A percentile compares a stretch with the other conserved stretches of the same genome.
Evolutionary conservation across 768 basidiomycete genomes (phyloP).

Genomic region (Russula sp.): DNA sequence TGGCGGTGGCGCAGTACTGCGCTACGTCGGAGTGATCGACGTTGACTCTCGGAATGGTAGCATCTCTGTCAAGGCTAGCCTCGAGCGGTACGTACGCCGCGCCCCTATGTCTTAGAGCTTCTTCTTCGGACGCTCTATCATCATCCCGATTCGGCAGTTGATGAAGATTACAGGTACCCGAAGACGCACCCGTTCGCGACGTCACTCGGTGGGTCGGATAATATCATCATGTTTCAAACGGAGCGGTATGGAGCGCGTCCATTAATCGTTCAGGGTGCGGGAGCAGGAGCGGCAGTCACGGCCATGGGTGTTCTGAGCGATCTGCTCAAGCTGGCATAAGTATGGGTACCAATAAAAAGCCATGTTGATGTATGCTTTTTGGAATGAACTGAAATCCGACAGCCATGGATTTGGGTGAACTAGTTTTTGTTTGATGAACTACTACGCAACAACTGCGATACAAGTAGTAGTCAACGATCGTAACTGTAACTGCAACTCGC

Average conservation of each 20-base stretch:
- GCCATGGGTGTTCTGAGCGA: conserved; percentile 97
- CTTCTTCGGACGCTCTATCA: not conserved
- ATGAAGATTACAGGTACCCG: conserved; percentile 63
- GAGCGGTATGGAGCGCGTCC: conserved; percentile 86
- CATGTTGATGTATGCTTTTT: not conserved
- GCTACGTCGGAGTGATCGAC: conserved; percentile 95
- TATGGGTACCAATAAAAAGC: no score
- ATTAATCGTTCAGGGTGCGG: conserved; percentile 91
- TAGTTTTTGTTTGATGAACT: conserved; percentile 10
- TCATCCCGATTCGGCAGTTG: not conserved
- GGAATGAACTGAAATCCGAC: not conserved
- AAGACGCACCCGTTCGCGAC: conserved; percentile 91
- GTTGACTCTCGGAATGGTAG: conserved; percentile 61
- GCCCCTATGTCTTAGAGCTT: conserved; percentile 34
- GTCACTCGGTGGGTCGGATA: conserved; percentile 93
- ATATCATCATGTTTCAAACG: conserved; percentile 97
- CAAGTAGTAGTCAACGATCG: conserved; percentile 18
- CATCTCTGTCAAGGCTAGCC: conserved; percentile 69
- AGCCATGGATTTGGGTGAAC: not conserved
- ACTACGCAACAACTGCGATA: conserved; percentile 13
- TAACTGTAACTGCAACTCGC: conserved; percentile 23
- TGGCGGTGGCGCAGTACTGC: conserved; percentile 72
- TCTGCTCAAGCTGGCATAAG: conserved; percentile 53
- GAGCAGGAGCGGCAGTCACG: conserved; percentile 96
- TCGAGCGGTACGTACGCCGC: conserved; percentile 62